A percentile compares a stretch with the other conserved stretches of the same genome.
Evolutionary conservation across 2,329 filamentous ascomycete genomes (phyloP).

Genomic region (Cladosporium oxysporum): DNA sequence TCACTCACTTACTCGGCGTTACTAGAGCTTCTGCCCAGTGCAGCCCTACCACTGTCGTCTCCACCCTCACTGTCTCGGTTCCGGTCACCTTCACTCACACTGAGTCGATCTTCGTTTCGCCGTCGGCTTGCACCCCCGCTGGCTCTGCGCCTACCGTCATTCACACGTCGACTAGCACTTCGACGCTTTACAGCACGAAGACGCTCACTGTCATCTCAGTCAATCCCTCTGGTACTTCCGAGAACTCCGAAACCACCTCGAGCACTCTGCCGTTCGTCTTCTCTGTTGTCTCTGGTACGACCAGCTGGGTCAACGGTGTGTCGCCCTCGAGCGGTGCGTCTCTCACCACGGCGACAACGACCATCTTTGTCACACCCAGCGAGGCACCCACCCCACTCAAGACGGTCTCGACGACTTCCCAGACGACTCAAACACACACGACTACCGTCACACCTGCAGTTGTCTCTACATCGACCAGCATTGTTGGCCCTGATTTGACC

Average conservation of each 20-base stretch:
- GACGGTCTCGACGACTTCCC: slow-evolving; percentile 20
- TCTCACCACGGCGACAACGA: slow-evolving; percentile 28
- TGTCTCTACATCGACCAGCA: slow-evolving; percentile 33
- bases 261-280: slow-evolving; percentile 20
- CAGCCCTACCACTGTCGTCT: slow-evolving; percentile 30
- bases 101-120: slow-evolving; percentile 14
- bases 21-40: slow-evolving; percentile 34
- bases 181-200: slow-evolving; percentile 20
- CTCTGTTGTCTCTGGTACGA: slow-evolving; percentile 26
- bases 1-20: slow-evolving; percentile 33
- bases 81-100: slow-evolving; percentile 22
- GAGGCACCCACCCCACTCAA: slow-evolving; percentile 21
- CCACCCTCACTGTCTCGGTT: slow-evolving; percentile 31
- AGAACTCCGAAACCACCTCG: slow-evolving; percentile 11
- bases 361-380: slow-evolving; percentile 25
- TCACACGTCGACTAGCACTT: slow-evolving; percentile 23
- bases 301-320: slow-evolving; percentile 31
- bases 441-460: slow-evolving; percentile 26
- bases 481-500: slow-evolving; percentile 28
- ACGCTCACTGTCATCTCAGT: slow-evolving; percentile 29
- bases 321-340: slow-evolving; percentile 30
- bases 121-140: slow-evolving; percentile 12
- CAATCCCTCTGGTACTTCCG: slow-evolving; percentile 17
- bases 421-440: slow-evolving; percentile 17
- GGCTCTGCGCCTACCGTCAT: slow-evolving; percentile 3